These are phyloP conservation scores for Kingdonia uniflora DNA, from an alignment of 164 flowering plant species.

Conservation along the genomic window DNA sequence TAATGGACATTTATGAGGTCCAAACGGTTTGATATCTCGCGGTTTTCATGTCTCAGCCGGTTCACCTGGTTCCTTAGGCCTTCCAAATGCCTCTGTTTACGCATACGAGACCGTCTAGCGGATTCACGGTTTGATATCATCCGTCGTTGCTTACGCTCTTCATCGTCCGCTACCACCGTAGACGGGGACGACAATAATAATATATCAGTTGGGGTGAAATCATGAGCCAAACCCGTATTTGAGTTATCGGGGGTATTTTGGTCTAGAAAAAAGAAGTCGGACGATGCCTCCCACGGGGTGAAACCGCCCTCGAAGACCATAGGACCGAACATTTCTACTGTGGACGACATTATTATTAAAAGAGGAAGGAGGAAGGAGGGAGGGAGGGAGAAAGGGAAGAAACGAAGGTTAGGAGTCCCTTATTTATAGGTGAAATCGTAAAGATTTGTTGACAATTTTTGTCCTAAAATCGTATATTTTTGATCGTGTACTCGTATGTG, in stretches of 20 bases:
- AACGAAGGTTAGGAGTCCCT: slow-evolving; percentile 25
- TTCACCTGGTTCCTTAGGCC: slow-evolving; percentile 51
- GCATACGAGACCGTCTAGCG: slow-evolving; percentile 75
- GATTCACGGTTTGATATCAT: slow-evolving; percentile 89
- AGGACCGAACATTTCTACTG: not conserved
- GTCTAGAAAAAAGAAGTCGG: not conserved
- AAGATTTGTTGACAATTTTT: too few relatives aligned
- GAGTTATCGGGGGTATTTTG: slow-evolving; percentile 5
- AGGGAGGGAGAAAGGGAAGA: slow-evolving; percentile 62
- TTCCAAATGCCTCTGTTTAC: slow-evolving; percentile 69
- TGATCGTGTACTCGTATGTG: slow-evolving; percentile 3
- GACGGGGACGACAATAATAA: too few relatives aligned
- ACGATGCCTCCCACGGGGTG: slow-evolving; percentile 31
- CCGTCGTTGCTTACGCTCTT: slow-evolving; percentile 57
- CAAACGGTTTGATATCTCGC: slow-evolving; percentile 42
- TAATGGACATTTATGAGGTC: slow-evolving; percentile 22
- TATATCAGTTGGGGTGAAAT: not conserved
- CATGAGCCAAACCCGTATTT: slow-evolving; percentile 27
- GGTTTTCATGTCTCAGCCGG: slow-evolving; percentile 46
- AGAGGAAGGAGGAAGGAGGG: slow-evolving; percentile 6
- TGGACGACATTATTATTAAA: slow-evolving; percentile 17
- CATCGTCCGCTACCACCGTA: slow-evolving; percentile 5
- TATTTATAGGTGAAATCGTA: slow-evolving; percentile 38
- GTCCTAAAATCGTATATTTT: slow-evolving; percentile 16
- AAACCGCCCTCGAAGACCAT: slow-evolving; percentile 25